A percentile compares a stretch with the other conserved stretches of the same genome.
Evolutionary conservation across 2,329 filamentous ascomycete species (phyloP).

Genomic region (Tolypocladium ovalisporum): DNA sequence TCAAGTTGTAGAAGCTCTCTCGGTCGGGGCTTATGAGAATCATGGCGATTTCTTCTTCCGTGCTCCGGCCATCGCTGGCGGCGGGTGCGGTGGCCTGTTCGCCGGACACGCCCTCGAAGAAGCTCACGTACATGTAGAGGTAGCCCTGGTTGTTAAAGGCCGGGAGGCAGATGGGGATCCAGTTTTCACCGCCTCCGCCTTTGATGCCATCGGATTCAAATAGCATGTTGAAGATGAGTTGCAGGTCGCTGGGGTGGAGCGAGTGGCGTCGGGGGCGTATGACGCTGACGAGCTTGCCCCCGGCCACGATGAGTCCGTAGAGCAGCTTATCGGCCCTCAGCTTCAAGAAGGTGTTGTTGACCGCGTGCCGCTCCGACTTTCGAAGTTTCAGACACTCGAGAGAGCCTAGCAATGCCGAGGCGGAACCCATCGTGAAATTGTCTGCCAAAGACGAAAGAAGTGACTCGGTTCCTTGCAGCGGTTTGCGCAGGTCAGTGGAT

Average conservation of each 20-base stretch:
- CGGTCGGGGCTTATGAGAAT: constrained; percentile 87
- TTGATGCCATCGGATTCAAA: constrained; percentile 92
- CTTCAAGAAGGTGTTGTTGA: constrained; percentile 81
- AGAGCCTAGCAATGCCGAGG: constrained; percentile 77
- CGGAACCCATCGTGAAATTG: constrained; percentile 86
- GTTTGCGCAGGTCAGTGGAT: constrained; percentile 85
- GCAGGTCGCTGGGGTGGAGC: constrained; percentile 86
- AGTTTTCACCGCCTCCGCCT: constrained; percentile 84
- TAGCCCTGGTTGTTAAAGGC: constrained; percentile 97
- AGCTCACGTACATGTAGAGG: constrained; percentile 98
- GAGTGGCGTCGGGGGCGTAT: constrained; percentile 91
- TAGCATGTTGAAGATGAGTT: constrained; percentile 98
- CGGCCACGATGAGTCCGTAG: constrained; percentile 88
- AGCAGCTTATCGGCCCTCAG: constrained; percentile 67
- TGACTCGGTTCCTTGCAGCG: constrained; percentile 82
- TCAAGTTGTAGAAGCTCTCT: constrained; percentile 84
- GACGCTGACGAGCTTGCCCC: constrained; percentile 86
- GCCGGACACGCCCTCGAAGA: constrained; percentile 54
- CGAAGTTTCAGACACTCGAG: constrained; percentile 88
- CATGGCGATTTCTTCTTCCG: constrained; percentile 75
- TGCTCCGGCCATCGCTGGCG: constrained; percentile 47
- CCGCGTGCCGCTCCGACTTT: constrained; percentile 73
- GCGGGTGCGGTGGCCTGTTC: constrained; percentile 29
- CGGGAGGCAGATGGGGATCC: constrained; percentile 91
- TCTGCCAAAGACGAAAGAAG: constrained; percentile 87